Evolutionary conservation across 176 grass and related monocot species (phyloP).

Genomic region (Oryza coarctata): DNA sequence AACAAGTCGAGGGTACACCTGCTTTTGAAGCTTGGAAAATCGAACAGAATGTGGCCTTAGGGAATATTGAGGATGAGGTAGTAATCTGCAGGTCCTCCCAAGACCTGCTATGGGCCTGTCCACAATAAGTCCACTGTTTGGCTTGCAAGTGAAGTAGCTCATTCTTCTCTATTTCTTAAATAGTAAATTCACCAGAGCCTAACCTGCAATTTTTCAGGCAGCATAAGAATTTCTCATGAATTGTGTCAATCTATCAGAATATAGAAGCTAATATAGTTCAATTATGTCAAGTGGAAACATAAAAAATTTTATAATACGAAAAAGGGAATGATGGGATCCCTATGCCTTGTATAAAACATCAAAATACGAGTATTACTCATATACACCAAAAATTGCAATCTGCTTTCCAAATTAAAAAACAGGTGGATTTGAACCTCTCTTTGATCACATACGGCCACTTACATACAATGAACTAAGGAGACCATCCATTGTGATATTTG

Average conservation of each 20-base stretch:
- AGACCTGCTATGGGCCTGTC: constrained; percentile 43
- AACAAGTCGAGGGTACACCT: constrained; percentile 38
- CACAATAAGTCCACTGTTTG: constrained; percentile 47
- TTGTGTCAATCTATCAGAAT: not conserved
- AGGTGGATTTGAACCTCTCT: not conserved
- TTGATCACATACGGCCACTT: not conserved
- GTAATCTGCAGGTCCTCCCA: constrained; percentile 33
- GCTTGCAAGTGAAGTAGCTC: constrained; percentile 70
- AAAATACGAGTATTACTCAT: not conserved
- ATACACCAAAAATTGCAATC: too few relatives aligned
- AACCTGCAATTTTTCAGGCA: constrained; percentile 33
- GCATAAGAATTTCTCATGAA: constrained; percentile 24
- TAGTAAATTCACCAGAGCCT: constrained; percentile 9
- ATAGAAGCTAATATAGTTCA: not conserved
- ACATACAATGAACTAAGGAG: not conserved
- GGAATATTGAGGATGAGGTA: constrained; percentile 30
- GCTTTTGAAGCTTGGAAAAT: constrained; percentile 47
- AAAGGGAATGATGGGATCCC: not conserved
- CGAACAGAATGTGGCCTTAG: constrained; percentile 25
- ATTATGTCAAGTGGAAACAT: constrained; percentile 1
- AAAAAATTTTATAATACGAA: not conserved
- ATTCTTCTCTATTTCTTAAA: constrained; percentile 54
- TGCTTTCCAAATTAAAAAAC: not conserved
- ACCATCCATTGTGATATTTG: not conserved
- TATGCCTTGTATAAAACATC: not conserved